Percentiles rank a stretch among this genome's conserved stretches.
These are phyloP conservation scores for Phytophthora fragariaefolia DNA, from an alignment of 352 stramenopile species.

Conservation along the genomic window DNA sequence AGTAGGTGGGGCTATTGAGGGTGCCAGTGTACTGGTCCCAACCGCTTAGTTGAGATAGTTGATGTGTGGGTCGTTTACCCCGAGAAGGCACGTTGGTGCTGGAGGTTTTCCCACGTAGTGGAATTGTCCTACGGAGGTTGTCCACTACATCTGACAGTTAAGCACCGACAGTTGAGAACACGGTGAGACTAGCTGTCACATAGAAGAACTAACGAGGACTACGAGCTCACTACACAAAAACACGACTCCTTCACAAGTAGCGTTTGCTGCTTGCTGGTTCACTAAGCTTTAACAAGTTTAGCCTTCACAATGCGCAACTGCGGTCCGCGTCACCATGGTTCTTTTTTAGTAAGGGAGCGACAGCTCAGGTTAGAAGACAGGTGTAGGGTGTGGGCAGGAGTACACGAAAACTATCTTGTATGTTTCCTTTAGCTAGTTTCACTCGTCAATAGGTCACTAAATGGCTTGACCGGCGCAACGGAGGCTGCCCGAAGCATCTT, in stretches of 20 bases:
- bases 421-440: too few species aligned
- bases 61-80: not conserved
- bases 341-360: too few species aligned
- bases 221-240: not conserved
- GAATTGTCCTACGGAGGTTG: conserved; percentile 1
- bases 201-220: not conserved
- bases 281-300: too few species aligned
- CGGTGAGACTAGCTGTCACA: not conserved
- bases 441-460: too few species aligned
- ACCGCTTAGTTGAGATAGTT: not conserved
- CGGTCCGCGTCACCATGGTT: too few species aligned
- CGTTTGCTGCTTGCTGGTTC: not conserved
- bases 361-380: too few species aligned
- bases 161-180: not conserved
- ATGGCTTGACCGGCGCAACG: too few species aligned
- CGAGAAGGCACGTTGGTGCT: not conserved
- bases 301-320: too few species aligned
- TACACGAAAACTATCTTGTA: too few species aligned
- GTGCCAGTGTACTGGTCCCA: not conserved
- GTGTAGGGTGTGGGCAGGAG: too few species aligned
- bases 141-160: not conserved
- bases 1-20: not conserved
- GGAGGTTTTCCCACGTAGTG: not conserved
- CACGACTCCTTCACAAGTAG: not conserved
- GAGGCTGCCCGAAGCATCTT: too few species aligned